phyloP scores from a whole-genome alignment of 2,329 filamentous ascomycete genomes.

The Davidsoniella eucalypti region DNA sequence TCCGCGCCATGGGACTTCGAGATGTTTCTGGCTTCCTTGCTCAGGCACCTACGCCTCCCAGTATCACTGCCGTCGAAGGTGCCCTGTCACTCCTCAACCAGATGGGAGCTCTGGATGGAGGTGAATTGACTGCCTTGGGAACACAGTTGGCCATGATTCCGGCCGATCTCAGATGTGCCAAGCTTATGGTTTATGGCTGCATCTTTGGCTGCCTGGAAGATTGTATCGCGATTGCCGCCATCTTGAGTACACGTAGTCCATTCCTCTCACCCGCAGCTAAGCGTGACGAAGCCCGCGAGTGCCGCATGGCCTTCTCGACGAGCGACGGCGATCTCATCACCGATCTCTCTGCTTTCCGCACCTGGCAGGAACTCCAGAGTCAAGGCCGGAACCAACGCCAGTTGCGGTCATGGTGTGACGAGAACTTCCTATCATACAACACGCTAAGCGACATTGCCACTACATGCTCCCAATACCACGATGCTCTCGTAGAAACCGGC shows the following conservation, averaged over 20 bases:
- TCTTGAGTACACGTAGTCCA: slow-evolving; percentile 75
- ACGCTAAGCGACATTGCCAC: slow-evolving; percentile 78
- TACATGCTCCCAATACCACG: slow-evolving; percentile 71
- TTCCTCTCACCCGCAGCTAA: slow-evolving; percentile 65
- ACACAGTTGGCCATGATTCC: slow-evolving; percentile 91
- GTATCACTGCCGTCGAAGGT: slow-evolving; percentile 67
- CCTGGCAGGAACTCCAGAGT: slow-evolving; percentile 55
- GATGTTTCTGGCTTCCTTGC: slow-evolving; percentile 70
- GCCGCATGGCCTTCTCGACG: slow-evolving; percentile 54
- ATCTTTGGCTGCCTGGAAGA: slow-evolving; percentile 87
- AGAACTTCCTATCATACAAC: slow-evolving; percentile 69
- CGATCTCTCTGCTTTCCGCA: slow-evolving; percentile 67
- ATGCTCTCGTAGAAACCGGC: slow-evolving; percentile 70
- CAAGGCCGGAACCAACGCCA: slow-evolving; percentile 43
- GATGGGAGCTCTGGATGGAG: slow-evolving; percentile 78
- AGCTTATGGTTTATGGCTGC: slow-evolving; percentile 87
- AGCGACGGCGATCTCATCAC: slow-evolving; percentile 80
- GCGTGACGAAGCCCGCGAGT: slow-evolving; percentile 64
- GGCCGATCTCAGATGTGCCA: slow-evolving; percentile 79
- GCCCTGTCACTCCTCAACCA: slow-evolving; percentile 63
- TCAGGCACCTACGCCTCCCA: slow-evolving; percentile 77
- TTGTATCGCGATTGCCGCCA: slow-evolving; percentile 74
- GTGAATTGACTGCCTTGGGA: slow-evolving; percentile 77
- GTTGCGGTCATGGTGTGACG: slow-evolving; percentile 61
- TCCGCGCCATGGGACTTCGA: slow-evolving; percentile 82